Evolutionary conservation across 371 early-diverging fungal genomes (phyloP), one percentile per base, ranked within the genome.

Genomic region (Mucor irregularis): DNA sequence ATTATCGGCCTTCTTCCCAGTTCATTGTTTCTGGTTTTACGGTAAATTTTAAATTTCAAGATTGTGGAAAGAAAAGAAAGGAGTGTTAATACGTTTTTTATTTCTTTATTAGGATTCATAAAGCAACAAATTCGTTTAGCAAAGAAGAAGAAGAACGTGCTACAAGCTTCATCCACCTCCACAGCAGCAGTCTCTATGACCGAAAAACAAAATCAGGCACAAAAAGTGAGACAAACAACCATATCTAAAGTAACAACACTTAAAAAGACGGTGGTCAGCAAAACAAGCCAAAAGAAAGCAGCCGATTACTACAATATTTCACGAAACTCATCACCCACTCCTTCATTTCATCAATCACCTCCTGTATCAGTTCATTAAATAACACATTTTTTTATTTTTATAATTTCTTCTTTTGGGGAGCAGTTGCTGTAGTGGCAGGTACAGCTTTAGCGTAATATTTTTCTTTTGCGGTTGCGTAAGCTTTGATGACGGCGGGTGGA

Each of bases 1-100:
- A 14, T 44, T 68, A 14, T 39, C 53, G 19, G 40, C 48, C 1
- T 63, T 73, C 35, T 74, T 69, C 42, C 71, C 79, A n/a, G 53
- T 74, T 14, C 79, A 78, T 49, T 66, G 71, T 29, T 73, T 62
- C 38, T 78, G 79, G 79, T 78, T 78, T 49, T 71, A 68, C 49
- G 75, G 78, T 78, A 68, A 42, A 11, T 28, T 45, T 47, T 16
- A 10, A 5, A 9, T 0, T 7, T n/a, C 9, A n/a, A 33, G 24
- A 30, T 21, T 1, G 31, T 13, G 24, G 14, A 6, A 17, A 10
- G 13, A 25, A 13, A 42, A 43, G 14, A 29, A n/a, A 49, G 37
- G 43, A 25, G 24, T 11, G 13, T 4, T 5, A 29, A 13, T 24
- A 25, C n/a, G n/a, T n/a, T 34, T 3, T 21, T 26, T 35, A 1